Base-by-base conservation (phyloP, 225 moss, liverwort and hornwort genomes). In the Pseudisothecium myosuroides region DNA sequence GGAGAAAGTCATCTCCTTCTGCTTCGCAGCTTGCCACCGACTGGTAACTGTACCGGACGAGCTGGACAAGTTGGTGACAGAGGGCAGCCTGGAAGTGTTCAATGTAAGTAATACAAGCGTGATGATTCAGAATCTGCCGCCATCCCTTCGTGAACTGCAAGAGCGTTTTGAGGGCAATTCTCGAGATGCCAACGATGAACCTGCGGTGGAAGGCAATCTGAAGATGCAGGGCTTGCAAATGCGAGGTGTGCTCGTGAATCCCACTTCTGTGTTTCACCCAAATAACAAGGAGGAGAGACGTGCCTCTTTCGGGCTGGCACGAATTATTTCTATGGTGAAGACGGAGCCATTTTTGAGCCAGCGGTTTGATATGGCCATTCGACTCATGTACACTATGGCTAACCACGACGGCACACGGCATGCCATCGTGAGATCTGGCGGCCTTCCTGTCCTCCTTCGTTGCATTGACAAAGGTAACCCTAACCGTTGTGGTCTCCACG, bases 301-400 rank as follows among this genome's bases (percentile, higher is more conserved):
- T 73, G 80, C 80, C 13, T 92, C 91, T 8, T 92, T 91, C 39
- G 92, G 91, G 6, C 84, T 92, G 39, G 87, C 81, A 19, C 90
- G 89, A 63, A 91, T 92, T 23, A 84, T 92, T 45, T 87, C 92
- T 21, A 87, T 92, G 88, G 81, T 88, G 63, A 93, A 93, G 62
- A 91, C 86, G 83, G 93, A 93, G 83, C 93, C 93, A 19, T 93
- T 91, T 79, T 47, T 93, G 88, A 93, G 91, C 59, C 13, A 0
- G 58, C 88, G 86, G 54, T 93, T 93, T 14, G 32, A 88, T 67
- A 86, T 73, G 86, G 91, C 91, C 29, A 93, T 93, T 49, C 88
- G 91, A 66, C 90, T 93, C 73, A 93, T 93, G 89, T 80, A 85
- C 86, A 91, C 93, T 32, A 93, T 93, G 91, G 91, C 91, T 12